Percentiles rank a stretch among this genome's conserved stretches.
Conservation (phyloP, 441 rosid genomes). For the Iberis amara region DNA sequence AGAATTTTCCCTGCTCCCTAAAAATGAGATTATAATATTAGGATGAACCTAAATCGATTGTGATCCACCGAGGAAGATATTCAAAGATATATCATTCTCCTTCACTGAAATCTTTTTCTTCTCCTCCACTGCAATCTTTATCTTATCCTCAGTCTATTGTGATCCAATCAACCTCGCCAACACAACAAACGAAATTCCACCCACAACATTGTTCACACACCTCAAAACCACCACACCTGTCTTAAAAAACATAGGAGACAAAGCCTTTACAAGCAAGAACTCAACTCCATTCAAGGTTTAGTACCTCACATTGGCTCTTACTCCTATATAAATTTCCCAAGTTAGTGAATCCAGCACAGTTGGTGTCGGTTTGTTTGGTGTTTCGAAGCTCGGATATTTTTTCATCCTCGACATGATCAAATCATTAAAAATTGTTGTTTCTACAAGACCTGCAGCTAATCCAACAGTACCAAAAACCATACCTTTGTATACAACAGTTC, state of each 20-base stretch:
- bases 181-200: conserved; percentile 82
- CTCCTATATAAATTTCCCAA: conserved; percentile 92
- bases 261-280: conserved; percentile 50
- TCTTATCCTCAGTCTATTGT: conserved; percentile 23
- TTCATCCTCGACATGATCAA: conserved; percentile 78
- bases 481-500: conserved; percentile 38
- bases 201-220: conserved; percentile 70
- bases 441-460: conserved; percentile 87
- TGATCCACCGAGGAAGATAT: conserved; percentile 2
- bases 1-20: neutral
- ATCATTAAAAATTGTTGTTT: conserved; percentile 80
- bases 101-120: conserved; percentile 12
- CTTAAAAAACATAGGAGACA: conserved; percentile 67
- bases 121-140: conserved; percentile 14
- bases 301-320: conserved; percentile 89
- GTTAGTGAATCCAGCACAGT: conserved; percentile 78
- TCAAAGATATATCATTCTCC: conserved; percentile 39
- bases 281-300: conserved; percentile 79
- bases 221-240: conserved; percentile 68
- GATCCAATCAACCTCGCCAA: conserved; percentile 70
- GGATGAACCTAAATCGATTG: conserved; percentile 14
- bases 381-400: conserved; percentile 83
- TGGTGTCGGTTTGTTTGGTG: conserved; percentile 86
- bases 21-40: conserved; percentile 8
- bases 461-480: conserved; percentile 34